A percentile compares a stretch with the other conserved stretches of the same genome.
These are phyloP conservation scores for Pseudopithomyces chartarum DNA, from an alignment of 2,329 filamentous ascomycete species.

Conservation along the genomic window DNA sequence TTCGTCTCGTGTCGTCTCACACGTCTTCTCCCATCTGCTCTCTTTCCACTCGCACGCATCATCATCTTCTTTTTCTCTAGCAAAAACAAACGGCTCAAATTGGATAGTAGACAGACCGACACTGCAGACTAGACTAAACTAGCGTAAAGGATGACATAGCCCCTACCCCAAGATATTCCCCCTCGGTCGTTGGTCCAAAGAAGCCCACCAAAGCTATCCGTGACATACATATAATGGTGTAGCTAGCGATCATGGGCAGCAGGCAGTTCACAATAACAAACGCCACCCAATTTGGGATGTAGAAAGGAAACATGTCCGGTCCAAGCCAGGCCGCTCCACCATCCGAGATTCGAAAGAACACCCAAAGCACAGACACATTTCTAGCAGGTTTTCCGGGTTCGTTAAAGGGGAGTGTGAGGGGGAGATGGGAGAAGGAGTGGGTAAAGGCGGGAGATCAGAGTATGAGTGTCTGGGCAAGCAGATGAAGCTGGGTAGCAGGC, in stretches of 20 bases:
- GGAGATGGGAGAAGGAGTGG: slow-evolving; percentile 6
- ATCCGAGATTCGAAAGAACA: slow-evolving; percentile 36
- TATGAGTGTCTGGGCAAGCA: slow-evolving; percentile 14
- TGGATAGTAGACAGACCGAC: slow-evolving; percentile 34
- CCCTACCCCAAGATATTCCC: slow-evolving; percentile 9
- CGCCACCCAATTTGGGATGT: slow-evolving; percentile 31
- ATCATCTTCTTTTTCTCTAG: slow-evolving; percentile 15
- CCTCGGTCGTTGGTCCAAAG: slow-evolving; percentile 38
- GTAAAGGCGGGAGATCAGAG: too few relatives aligned
- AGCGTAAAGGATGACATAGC: too few relatives aligned
- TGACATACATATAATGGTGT: slow-evolving; percentile 38
- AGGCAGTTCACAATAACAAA: slow-evolving; percentile 36
- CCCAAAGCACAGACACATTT: slow-evolving; percentile 37
- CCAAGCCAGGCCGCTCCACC: slow-evolving; percentile 24
- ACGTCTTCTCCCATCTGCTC: too few relatives aligned
- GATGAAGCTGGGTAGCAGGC: slow-evolving; percentile 6
- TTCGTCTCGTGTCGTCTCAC: background rate
- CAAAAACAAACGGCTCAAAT: slow-evolving; percentile 43
- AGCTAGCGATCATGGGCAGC: slow-evolving; percentile 23
- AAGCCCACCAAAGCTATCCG: slow-evolving; percentile 39
- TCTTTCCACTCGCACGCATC: too few relatives aligned
- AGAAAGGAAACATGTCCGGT: slow-evolving; percentile 39
- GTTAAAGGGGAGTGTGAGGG: slow-evolving; percentile 27
- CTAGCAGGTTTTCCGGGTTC: slow-evolving; percentile 26
- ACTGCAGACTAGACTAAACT: slow-evolving; percentile 34